Evolutionary conservation across 768 basidiomycete genomes (phyloP), one percentile per base, ranked within the genome.

Genomic region (Suillus bovinus): DNA sequence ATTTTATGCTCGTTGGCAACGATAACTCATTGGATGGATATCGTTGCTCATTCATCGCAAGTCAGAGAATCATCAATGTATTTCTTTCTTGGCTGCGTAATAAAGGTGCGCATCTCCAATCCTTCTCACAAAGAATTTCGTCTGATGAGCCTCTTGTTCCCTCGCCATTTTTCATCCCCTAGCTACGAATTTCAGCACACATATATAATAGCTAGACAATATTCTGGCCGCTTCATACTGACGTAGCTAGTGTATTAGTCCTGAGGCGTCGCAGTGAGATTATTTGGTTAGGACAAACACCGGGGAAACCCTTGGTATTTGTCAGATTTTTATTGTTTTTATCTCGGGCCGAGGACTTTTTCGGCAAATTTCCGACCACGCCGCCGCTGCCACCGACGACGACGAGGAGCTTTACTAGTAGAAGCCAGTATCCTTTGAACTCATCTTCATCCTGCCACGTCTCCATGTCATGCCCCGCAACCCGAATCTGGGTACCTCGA

Each of bases 381-480:
- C 79, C 79, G 82, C 81, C 81, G 84, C 79, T 79, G 78, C 78
- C 78, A 75, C 79, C 81, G 78, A 79, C 78, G 76, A 77, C 80
- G 78, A 80, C 72, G 62, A 71, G 69, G 64, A 64, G 64, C 69
- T 69, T 68, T 66, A 66, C 67, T 69, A 71, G 71, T 64, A 63
- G 60, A 53, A 31, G 62, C 66, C 70, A 68, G 71, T 66, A 17
- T 64, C 68, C 76, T 73, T 77, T 73, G 76, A 76, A 77, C 79
- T 78, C 74, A 64, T 67, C 66, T 73, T 70, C 74, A 70, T 66
- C 68, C 68, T 69, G 66, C 68, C 69, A 70, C 73, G 73, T 70
- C 81, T 88, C 87, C 88, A 91, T 91, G 89, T 89, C 76, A 92
- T 92, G 90, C 90, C 90, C 84, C 90, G 90, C 72, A 88, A 86